Conservation (phyloP, 192 early-diverging fungal species). For the Dispira parvispora region DNA sequence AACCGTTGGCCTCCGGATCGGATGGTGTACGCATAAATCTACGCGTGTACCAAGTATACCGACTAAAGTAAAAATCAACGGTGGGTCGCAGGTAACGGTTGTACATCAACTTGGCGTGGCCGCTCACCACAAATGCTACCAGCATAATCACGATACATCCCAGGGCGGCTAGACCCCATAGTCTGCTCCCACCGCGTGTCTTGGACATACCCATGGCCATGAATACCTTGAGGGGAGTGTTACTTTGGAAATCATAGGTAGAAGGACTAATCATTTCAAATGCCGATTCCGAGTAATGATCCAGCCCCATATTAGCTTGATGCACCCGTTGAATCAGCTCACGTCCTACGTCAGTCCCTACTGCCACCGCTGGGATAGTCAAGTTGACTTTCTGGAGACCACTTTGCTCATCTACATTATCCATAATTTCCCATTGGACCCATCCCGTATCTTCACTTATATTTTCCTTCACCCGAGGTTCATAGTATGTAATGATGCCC, state of each 20-base stretch:
- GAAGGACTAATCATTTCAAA: background rate
- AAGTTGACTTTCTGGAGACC: background rate
- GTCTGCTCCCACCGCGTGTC: background rate
- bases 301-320: background rate
- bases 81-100: too few relatives aligned
- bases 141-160: background rate
- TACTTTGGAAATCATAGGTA: background rate
- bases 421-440: background rate
- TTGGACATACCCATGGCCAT: background rate
- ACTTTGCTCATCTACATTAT: background rate
- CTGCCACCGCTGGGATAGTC: conserved; percentile 1
- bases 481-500: conserved; percentile 9
- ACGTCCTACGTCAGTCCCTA: background rate
- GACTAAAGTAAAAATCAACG: too few relatives aligned
- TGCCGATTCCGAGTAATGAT: background rate
- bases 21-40: too few relatives aligned
- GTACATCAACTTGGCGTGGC: background rate
- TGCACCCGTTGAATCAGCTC: background rate
- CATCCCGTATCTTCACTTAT: conserved; percentile 6
- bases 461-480: background rate
- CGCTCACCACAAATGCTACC: conserved; percentile 8
- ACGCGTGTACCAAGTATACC: too few relatives aligned
- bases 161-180: conserved; percentile 7
- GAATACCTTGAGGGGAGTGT: background rate
- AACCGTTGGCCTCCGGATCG: too few relatives aligned